These are phyloP conservation scores for Chaetomium fimeti DNA, from an alignment of 495 filamentous ascomycete genomes.

Conservation along the genomic window DNA sequence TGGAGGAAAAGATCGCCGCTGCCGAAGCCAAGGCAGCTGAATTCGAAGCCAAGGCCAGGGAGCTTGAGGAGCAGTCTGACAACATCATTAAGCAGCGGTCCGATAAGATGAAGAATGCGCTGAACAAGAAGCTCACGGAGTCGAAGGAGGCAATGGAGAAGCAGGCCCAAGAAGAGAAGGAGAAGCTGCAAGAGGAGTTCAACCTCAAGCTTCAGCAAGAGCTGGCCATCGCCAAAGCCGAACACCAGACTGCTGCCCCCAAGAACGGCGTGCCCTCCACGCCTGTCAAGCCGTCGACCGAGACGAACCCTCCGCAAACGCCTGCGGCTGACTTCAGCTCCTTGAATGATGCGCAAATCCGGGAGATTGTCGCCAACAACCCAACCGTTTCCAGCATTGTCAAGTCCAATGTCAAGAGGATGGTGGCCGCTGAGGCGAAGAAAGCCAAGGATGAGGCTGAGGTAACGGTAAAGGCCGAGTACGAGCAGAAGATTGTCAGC, in stretches of 20 bases:
- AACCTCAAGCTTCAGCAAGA: conserved; percentile 66
- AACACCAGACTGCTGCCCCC: conserved; percentile 43
- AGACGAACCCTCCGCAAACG: conserved; percentile 33
- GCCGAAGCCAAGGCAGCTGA: conserved; percentile 53
- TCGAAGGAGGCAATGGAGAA: conserved; percentile 48
- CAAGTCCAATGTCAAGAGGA: conserved; percentile 61
- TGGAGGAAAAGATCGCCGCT: conserved; percentile 49
- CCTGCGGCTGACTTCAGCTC: conserved; percentile 40
- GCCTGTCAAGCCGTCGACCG: conserved; percentile 31
- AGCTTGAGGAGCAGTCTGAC: conserved; percentile 54
- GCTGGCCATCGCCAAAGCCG: conserved; percentile 52
- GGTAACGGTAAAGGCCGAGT: conserved; percentile 42
- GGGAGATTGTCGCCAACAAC: conserved; percentile 63
- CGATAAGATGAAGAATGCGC: conserved; percentile 68
- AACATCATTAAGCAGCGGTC: conserved; percentile 61
- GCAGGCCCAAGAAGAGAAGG: conserved; percentile 53
- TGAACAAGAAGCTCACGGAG: conserved; percentile 69
- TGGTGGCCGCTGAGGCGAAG: conserved; percentile 58
- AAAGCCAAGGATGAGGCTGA: conserved; percentile 56
- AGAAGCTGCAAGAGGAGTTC: conserved; percentile 59
- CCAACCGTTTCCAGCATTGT: conserved; percentile 64
- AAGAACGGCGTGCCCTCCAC: conserved; percentile 41
- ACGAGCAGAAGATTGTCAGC: conserved; percentile 50
- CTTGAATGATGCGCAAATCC: conserved; percentile 61
- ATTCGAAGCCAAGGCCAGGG: conserved; percentile 54